Percentiles rank a stretch among this genome's conserved stretches.
These are phyloP conservation scores for Yamadazyma sp. DNA, from an alignment of 1,139 yeast species.

Conservation along the genomic window DNA sequence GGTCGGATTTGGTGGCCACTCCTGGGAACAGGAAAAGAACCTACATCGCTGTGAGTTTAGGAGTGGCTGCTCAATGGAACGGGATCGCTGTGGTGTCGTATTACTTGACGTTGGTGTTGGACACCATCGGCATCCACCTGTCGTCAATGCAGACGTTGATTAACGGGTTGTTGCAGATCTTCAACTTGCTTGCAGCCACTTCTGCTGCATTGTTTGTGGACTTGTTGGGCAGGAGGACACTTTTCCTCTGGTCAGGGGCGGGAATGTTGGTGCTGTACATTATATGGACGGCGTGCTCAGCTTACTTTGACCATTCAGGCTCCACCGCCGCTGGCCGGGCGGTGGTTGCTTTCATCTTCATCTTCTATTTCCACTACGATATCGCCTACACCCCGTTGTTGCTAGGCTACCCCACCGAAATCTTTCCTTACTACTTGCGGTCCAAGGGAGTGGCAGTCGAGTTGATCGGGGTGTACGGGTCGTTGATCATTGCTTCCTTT, in stretches of 20 bases:
- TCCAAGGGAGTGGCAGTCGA: constrained; percentile 38
- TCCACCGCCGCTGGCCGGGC: constrained; percentile 43
- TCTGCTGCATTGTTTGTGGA: constrained; percentile 43
- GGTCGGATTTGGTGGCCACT: constrained; percentile 16
- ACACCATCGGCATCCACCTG: constrained; percentile 45
- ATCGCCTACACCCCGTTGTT: constrained; percentile 49
- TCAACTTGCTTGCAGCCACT: constrained; percentile 13
- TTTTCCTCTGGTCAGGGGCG: constrained; percentile 36
- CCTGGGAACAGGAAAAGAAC: constrained; percentile 17
- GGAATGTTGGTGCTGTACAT: constrained; percentile 43
- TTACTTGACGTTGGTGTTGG: constrained; percentile 42
- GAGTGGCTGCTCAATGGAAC: constrained; percentile 18
- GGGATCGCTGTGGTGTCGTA: constrained; percentile 25
- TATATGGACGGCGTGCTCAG: constrained; percentile 24
- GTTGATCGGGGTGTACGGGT: constrained; percentile 44
- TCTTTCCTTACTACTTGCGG: constrained; percentile 26
- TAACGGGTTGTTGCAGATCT: constrained; percentile 17
- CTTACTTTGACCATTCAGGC: constrained; percentile 11
- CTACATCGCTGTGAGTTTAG: constrained; percentile 18
- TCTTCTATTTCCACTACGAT: constrained; percentile 47
- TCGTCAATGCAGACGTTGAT: constrained; percentile 16
- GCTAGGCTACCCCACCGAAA: constrained; percentile 38
- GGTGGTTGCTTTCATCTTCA: constrained; percentile 49
- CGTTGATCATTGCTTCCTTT: constrained; percentile 25
- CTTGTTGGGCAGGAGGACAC: constrained; percentile 45